A percentile compares a stretch with the other conserved stretches of the same genome.
These are phyloP conservation scores for Thermomyces lanuginosus DNA, from an alignment of 2,329 filamentous ascomycete genomes.

Conservation along the genomic window DNA sequence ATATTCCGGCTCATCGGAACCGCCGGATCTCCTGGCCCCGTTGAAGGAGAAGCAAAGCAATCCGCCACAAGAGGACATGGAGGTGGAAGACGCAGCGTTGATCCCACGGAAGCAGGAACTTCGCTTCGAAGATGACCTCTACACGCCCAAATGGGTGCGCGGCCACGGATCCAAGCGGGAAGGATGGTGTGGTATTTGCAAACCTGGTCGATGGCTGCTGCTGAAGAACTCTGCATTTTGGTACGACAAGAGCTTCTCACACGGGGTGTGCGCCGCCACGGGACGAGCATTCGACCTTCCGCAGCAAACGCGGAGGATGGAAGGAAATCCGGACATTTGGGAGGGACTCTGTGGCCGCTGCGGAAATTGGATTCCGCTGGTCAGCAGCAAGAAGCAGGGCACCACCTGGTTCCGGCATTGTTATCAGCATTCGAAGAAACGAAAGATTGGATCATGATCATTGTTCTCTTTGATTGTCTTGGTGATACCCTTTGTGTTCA, in stretches of 20 bases:
- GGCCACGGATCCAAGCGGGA: slow-evolving; percentile 77
- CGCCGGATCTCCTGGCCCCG: slow-evolving; percentile 60
- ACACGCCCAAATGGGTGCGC: slow-evolving; percentile 69
- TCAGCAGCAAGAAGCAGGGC: slow-evolving; percentile 76
- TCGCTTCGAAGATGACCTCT: slow-evolving; percentile 64
- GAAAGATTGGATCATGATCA: too few relatives aligned
- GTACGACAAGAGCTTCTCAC: slow-evolving; percentile 85
- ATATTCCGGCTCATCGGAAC: slow-evolving; percentile 57
- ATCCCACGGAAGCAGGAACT: slow-evolving; percentile 63
- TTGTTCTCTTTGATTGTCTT: too few relatives aligned
- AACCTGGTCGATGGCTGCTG: slow-evolving; percentile 69
- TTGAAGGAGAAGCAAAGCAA: slow-evolving; percentile 57
- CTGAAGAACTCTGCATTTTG: slow-evolving; percentile 84
- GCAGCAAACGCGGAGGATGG: slow-evolving; percentile 56
- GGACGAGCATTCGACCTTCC: slow-evolving; percentile 65
- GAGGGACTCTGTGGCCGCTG: slow-evolving; percentile 23
- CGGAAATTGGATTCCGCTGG: slow-evolving; percentile 17
- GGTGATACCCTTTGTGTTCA: too few relatives aligned
- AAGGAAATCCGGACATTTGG: slow-evolving; percentile 32
- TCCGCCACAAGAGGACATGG: slow-evolving; percentile 67
- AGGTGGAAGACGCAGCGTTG: slow-evolving; percentile 57
- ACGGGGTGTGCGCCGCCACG: slow-evolving; percentile 70
- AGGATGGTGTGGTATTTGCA: slow-evolving; percentile 81
- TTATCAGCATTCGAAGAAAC: too few relatives aligned
- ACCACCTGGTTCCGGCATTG: slow-evolving; percentile 83